These are phyloP conservation scores for Chrysoporthe puriensis DNA, from an alignment of 2,329 filamentous ascomycete species.

Conservation along the genomic window DNA sequence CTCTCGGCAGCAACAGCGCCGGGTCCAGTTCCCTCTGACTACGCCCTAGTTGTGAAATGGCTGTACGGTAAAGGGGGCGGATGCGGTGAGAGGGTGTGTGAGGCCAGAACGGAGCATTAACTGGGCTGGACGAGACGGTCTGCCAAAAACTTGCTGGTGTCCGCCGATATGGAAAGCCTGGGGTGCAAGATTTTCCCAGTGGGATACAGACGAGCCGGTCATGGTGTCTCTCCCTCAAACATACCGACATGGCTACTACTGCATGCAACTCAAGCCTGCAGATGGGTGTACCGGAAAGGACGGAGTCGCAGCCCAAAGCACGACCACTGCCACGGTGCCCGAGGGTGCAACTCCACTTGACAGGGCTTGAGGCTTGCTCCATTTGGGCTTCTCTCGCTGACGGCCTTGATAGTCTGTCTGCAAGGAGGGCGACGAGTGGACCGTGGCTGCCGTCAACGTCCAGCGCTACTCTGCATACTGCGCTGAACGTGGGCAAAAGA, in stretches of 20 bases:
- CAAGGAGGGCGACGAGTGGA: background rate
- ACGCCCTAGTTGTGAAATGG: background rate
- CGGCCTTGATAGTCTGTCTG: background rate
- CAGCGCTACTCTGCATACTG: background rate
- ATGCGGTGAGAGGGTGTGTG: background rate
- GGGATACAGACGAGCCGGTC: background rate
- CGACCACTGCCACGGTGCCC: background rate
- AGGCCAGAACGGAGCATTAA: background rate
- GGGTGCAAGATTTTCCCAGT: background rate
- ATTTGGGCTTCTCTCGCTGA: background rate
- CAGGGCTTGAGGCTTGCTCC: background rate
- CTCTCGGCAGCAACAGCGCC: background rate
- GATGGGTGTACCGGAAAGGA: background rate
- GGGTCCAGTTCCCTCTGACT: background rate
- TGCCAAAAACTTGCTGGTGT: background rate
- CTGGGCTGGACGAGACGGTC: background rate
- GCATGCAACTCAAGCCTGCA: background rate
- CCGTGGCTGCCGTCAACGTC: background rate
- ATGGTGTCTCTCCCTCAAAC: background rate
- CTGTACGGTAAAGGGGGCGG: too few species aligned
- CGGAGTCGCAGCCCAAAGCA: background rate
- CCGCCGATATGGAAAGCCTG: background rate
- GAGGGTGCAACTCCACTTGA: background rate
- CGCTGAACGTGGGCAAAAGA: background rate
- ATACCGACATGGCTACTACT: background rate